phyloP scores from a whole-genome alignment of 1,284 basidiomycete genomes.

The Ceratobasidium sp. region DNA sequence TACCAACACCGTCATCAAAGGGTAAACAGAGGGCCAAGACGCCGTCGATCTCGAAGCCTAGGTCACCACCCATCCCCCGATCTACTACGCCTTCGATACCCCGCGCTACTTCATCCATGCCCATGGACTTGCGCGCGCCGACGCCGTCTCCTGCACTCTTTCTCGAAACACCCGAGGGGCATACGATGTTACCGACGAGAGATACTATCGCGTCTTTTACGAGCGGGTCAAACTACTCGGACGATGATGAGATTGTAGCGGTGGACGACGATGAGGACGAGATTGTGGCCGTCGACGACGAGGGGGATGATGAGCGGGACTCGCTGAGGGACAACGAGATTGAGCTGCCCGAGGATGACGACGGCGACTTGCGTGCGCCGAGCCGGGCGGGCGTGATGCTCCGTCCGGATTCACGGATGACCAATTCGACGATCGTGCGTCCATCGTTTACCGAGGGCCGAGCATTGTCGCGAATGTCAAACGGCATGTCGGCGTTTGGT shows the following conservation, averaged over 20 bases:
- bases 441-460: slow-evolving; percentile 28
- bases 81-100: slow-evolving; percentile 20
- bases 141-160: slow-evolving; percentile 31
- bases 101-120: not conserved
- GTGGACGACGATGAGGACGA: slow-evolving; percentile 46
- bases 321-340: slow-evolving; percentile 44
- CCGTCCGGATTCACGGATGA: slow-evolving; percentile 30
- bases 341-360: slow-evolving; percentile 46
- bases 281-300: slow-evolving; percentile 50
- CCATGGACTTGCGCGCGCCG: slow-evolving; percentile 17
- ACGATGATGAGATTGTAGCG: slow-evolving; percentile 38
- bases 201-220: slow-evolving; percentile 20
- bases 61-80: slow-evolving; percentile 28
- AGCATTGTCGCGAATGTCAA: slow-evolving; percentile 10
- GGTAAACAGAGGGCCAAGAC: not conserved
- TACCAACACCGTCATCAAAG: slow-evolving; percentile 1
- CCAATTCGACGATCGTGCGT: slow-evolving; percentile 28
- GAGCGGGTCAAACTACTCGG: slow-evolving; percentile 36
- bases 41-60: not conserved
- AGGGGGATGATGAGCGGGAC: slow-evolving; percentile 47
- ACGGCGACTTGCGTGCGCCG: slow-evolving; percentile 41
- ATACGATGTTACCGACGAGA: slow-evolving; percentile 20
- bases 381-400: slow-evolving; percentile 30
- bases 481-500: slow-evolving; percentile 30
- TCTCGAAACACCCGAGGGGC: slow-evolving; percentile 31